These are phyloP conservation scores for Knufia petricola DNA, from an alignment of 2,329 filamentous ascomycete species.

Conservation along the genomic window DNA sequence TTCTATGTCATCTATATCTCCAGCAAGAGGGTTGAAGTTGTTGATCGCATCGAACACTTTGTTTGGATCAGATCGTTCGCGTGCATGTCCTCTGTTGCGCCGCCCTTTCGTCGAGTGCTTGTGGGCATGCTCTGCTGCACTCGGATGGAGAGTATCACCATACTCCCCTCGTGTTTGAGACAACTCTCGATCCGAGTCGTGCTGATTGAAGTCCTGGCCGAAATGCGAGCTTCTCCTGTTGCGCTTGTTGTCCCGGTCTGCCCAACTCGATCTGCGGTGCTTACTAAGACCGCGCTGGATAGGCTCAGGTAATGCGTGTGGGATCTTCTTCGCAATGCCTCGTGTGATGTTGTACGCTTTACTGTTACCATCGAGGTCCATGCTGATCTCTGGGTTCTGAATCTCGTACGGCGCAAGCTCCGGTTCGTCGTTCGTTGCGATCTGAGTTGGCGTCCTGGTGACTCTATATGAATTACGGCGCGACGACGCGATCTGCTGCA, in stretches of 20 bases:
- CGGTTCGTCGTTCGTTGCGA: constrained; percentile 9
- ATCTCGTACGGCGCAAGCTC: constrained; percentile 18
- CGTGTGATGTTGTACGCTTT: constrained; percentile 17
- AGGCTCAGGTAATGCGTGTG: constrained; percentile 16
- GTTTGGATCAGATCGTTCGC: constrained; percentile 11
- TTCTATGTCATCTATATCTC: constrained; percentile 55
- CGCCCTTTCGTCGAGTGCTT: not conserved
- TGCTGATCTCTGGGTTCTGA: constrained; percentile 23
- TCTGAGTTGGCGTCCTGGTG: not conserved
- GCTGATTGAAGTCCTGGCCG: constrained; percentile 24
- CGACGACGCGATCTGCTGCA: constrained; percentile 30
- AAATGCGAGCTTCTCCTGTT: constrained; percentile 34
- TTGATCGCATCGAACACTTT: constrained; percentile 21
- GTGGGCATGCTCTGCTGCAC: not conserved
- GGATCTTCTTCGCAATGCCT: constrained; percentile 16
- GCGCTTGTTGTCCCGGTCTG: constrained; percentile 29
- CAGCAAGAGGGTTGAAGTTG: constrained; percentile 25
- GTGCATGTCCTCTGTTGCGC: not conserved
- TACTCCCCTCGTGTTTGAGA: constrained; percentile 2
- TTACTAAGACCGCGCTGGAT: constrained; percentile 11
- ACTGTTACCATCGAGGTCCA: constrained; percentile 20
- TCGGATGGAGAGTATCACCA: constrained; percentile 4
- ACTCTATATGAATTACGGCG: not conserved
- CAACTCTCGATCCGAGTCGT: not conserved
- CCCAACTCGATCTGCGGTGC: constrained; percentile 28